Percentiles rank a stretch among this genome's conserved stretches.
Conservation (phyloP, 2,329 filamentous ascomycete species). For the Colletotrichum theobromicola region DNA sequence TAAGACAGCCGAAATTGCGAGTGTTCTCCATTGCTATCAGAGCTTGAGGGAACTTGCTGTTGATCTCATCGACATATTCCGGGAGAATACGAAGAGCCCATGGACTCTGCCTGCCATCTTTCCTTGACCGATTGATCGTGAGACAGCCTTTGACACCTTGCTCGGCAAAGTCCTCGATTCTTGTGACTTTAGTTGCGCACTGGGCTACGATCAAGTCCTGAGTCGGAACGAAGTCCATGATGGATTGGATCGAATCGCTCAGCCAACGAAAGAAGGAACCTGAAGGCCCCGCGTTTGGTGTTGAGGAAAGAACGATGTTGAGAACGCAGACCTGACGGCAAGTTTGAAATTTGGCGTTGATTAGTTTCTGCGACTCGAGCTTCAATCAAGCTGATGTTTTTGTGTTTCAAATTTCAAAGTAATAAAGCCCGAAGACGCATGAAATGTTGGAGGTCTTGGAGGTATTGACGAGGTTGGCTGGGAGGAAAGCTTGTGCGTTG, state of each 20-base stretch:
- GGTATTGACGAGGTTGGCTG: background rate
- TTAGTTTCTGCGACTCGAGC: background rate
- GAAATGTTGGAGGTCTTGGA: background rate
- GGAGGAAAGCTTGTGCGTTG: fast-evolving
- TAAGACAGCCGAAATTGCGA: background rate
- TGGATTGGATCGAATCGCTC: background rate
- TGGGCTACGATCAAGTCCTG: background rate
- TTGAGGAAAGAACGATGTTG: background rate
- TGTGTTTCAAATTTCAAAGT: background rate
- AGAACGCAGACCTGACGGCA: background rate
- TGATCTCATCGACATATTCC: background rate
- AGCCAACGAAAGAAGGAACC: background rate
- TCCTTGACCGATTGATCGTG: background rate
- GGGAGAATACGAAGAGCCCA: background rate
- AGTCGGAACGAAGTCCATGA: background rate
- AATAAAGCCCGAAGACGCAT: background rate
- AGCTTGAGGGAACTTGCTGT: background rate
- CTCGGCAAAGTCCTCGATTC: background rate
- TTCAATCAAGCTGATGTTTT: background rate
- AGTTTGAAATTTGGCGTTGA: background rate
- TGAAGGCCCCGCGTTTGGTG: background rate
- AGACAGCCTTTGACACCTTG: background rate
- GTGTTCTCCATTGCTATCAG: background rate
- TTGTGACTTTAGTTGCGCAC: background rate
- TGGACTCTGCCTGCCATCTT: background rate